Evolutionary conservation across 163 green algal genomes (phyloP), one percentile per base, ranked within the genome.

Genomic region (Scenedesmus sp.): DNA sequence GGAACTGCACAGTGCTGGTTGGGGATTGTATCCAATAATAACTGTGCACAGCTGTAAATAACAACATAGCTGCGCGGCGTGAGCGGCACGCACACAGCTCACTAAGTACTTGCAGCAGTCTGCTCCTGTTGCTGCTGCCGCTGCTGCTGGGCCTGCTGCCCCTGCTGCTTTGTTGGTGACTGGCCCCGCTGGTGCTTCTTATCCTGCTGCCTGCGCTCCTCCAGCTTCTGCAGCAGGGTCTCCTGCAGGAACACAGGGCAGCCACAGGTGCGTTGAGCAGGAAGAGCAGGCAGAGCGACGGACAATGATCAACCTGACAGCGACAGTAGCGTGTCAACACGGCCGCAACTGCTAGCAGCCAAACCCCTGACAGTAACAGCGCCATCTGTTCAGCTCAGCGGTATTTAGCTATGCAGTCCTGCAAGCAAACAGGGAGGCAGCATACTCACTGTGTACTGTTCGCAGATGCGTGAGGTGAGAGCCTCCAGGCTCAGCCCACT

Each of bases 401-500:
- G 16, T 26, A 61, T 22, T 59, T 6, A 72, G 46, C 81, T 26
- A 30, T 26, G 43, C 81, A 72, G n/a, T 44, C 81, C 81, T 43
- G 30, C 30, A 37, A 42, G 1, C 1, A 30, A 30, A 30, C 2
- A 13, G 15, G 12, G 42, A 43, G 33, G 46, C 37, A 40, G 83
- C 56, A 15, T 56, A 81, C 85, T 83, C 43, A 89, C 68, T 37
- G 86, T 81, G 49, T 85, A 90, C 43, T 86, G 86, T 24, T 90
- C 86, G 44, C 73, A 85, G 37, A 84, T 80, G 40, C 70, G 70
- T 44, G 86, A 90, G 10, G 84, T 82, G 9, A 89, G 40, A 4
- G 56, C 84, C 84, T 89, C 84, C 43, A 89, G 42, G 56, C 43
- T 49, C 35, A 81, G 35, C 15, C 72, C 81, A 30, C 46, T 59